These are phyloP conservation scores for Pseudohalonectria lignicola DNA, from an alignment of 2,329 filamentous ascomycete genomes.

Conservation along the genomic window DNA sequence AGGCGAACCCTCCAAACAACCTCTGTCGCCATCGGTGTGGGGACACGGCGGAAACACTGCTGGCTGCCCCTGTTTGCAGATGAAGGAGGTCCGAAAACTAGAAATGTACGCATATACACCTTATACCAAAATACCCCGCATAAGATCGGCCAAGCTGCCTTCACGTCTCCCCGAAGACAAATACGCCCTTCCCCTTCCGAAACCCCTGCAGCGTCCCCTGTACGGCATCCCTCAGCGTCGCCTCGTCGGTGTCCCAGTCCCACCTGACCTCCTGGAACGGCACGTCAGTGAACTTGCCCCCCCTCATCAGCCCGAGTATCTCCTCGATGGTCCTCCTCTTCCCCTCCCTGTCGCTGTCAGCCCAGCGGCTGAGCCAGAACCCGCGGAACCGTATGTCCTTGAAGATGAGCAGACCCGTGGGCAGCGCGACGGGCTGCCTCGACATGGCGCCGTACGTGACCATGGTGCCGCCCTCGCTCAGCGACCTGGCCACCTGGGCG, in stretches of 20 bases:
- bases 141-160: no score
- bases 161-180: slow-evolving; percentile 61
- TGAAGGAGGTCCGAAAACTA: no score
- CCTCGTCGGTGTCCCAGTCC: slow-evolving; percentile 68
- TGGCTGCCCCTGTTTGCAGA: no score
- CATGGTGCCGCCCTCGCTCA: slow-evolving; percentile 59
- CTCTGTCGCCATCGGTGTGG: no score
- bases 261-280: slow-evolving; percentile 76
- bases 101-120: no score
- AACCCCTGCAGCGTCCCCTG: slow-evolving; percentile 78
- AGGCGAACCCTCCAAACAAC: no score
- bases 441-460: slow-evolving; percentile 97
- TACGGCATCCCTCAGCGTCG: slow-evolving; percentile 59
- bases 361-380: slow-evolving; percentile 93
- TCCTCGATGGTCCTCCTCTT: slow-evolving; percentile 78
- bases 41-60: no score
- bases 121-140: no score
- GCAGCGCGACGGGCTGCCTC: slow-evolving; percentile 70
- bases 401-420: slow-evolving; percentile 83
- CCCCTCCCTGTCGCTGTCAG: slow-evolving; percentile 58
- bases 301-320: slow-evolving; percentile 63
- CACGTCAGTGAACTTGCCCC: slow-evolving; percentile 70
- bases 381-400: slow-evolving; percentile 81
- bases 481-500: slow-evolving; percentile 62
- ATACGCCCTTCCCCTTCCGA: slow-evolving; percentile 79